Evolutionary conservation across 2,329 filamentous ascomycete species (phyloP).

Genomic region (Diplocarpon mali): DNA sequence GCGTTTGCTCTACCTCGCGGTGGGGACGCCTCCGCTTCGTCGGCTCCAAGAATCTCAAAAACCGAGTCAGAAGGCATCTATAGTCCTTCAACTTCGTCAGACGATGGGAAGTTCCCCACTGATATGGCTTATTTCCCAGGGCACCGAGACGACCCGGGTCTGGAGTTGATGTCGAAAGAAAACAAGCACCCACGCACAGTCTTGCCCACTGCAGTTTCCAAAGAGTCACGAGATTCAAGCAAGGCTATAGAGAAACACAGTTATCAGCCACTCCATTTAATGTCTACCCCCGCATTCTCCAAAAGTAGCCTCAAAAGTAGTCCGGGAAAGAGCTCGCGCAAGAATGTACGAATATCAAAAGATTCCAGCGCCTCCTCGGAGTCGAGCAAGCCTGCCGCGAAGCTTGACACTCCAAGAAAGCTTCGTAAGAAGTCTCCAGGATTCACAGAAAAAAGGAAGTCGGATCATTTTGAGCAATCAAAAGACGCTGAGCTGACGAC

Average conservation of each 20-base stretch:
- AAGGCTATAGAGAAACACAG: not conserved
- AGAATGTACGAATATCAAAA: slow-evolving; percentile 1
- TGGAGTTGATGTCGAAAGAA: not conserved
- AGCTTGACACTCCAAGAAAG: not conserved
- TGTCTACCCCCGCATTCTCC: slow-evolving; percentile 4
- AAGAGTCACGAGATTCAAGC: not conserved
- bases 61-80: not conserved
- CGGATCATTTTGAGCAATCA: not conserved
- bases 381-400: not conserved
- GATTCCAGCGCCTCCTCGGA: slow-evolving; percentile 1
- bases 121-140: not conserved
- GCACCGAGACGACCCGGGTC: not conserved
- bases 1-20: not conserved
- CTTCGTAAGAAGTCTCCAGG: not conserved
- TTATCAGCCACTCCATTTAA: slow-evolving; percentile 3
- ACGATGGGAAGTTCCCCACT: not conserved
- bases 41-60: not conserved
- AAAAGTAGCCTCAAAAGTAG: not conserved
- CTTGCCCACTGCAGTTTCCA: not conserved
- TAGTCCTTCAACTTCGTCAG: slow-evolving; percentile 3
- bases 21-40: not conserved
- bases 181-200: slow-evolving; percentile 1
- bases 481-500: not conserved
- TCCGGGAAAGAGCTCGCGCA: not conserved
- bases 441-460: not conserved